Evolutionary conservation across 257 asterid species (phyloP).

Genomic region (Gentiana dahurica): DNA sequence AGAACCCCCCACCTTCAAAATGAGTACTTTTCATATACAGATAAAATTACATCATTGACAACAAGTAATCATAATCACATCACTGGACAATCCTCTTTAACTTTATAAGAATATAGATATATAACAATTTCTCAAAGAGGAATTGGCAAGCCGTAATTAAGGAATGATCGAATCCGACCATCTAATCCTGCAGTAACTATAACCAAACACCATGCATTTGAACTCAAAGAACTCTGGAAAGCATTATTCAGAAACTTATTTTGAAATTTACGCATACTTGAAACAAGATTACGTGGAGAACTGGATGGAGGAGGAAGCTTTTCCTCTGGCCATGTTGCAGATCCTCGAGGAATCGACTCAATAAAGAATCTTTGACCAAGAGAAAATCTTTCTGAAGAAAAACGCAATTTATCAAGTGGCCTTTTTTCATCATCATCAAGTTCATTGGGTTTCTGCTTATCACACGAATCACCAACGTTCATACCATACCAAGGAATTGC

Average conservation of each 20-base stretch:
- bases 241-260: conserved; percentile 58
- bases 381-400: conserved; percentile 46
- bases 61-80: background rate
- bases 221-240: conserved; percentile 49
- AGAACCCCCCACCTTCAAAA: conserved; percentile 5
- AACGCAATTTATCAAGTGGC: conserved; percentile 23
- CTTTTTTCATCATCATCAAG: background rate
- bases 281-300: conserved; percentile 13
- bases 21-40: background rate
- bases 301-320: conserved; percentile 43
- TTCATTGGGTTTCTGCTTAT: conserved; percentile 15
- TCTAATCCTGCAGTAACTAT: conserved; percentile 85
- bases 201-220: conserved; percentile 81
- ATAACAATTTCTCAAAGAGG: conserved; percentile 27
- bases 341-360: conserved; percentile 50
- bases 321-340: conserved; percentile 99
- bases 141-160: conserved; percentile 78
- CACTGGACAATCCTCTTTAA: conserved; percentile 6
- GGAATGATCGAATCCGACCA: conserved; percentile 80
- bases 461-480: conserved; percentile 13
- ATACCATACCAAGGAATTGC: conserved; percentile 86
- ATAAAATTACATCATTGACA: background rate
- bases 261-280: conserved; percentile 53
- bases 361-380: conserved; percentile 43
- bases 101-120: background rate